Base-by-base conservation (phyloP, 257 asterid genomes). In the Voacanga thouarsii region DNA sequence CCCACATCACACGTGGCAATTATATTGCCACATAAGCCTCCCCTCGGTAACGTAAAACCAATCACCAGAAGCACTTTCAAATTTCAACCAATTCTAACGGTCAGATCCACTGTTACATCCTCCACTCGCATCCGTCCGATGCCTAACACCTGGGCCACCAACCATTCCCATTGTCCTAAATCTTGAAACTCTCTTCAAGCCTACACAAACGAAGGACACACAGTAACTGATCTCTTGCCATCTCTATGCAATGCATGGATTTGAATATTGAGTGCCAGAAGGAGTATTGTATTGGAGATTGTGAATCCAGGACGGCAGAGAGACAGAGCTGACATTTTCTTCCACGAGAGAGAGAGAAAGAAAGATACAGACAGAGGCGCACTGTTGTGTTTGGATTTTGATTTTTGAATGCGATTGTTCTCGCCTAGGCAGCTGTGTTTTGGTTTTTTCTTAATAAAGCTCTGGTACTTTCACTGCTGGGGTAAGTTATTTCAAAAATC, bases 1-100 rank as follows among this genome's bases (percentile, higher is more conserved):
- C 84, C 79, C 84, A 26, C 43, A 23, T 21, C 70, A 68, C 71
- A 85, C 85, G 81, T 87, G 89, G 76, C 84, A 47, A 14, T 24
- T 7, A 18, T n/a, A 7, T 28, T 28, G 84, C 89, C 89, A 81
- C 30, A 69, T 76, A 85, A 80, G 53, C 88, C 76, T 83, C 21
- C 60, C 1, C n/a, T 76, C 12, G 74, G 56, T 69, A 37, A 69
- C 75, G 82, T 45, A 73, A 73, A 51, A 39, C 59, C 39, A 43
- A 16, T 2, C 43, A 30, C 70, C 4, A 56, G 71, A 60, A 61
- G 44, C 60, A 43, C 63, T 71, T 83, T 89, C 86, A 86, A 92
- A 90, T 83, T 89, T 78, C 85, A 82, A 47, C 86, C 76, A 64
- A 77, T 84, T 76, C 60, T 89, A 91, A 92, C 94, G 92, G 96